Conservation (phyloP, 1,284 basidiomycete genomes). For the Ganoderma sinense region DNA sequence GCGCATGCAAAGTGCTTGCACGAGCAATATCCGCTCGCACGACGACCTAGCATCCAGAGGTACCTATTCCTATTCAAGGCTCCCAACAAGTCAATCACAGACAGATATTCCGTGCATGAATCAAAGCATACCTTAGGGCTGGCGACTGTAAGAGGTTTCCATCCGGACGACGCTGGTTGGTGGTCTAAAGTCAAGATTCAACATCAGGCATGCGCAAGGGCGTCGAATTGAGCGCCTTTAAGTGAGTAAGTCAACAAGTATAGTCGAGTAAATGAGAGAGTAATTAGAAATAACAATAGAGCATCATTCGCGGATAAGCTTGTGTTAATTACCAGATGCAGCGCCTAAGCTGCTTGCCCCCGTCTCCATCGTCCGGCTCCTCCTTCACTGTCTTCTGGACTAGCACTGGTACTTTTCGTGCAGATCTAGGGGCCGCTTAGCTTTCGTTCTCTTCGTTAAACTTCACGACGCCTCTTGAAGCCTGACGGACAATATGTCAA, state of each 20-base stretch:
- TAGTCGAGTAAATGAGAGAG: not conserved
- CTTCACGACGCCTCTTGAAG: not conserved
- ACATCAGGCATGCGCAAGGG: not conserved
- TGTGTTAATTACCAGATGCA: not conserved
- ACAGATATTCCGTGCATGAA: not conserved
- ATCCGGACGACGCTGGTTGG: not conserved
- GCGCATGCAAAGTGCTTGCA: no score
- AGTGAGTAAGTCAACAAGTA: not conserved
- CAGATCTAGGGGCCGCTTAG: not conserved
- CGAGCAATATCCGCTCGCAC: not conserved
- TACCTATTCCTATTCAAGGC: not conserved
- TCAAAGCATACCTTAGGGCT: not conserved
- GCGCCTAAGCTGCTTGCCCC: not conserved
- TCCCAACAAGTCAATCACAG: not conserved
- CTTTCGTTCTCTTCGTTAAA: not conserved
- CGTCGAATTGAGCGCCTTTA: not conserved
- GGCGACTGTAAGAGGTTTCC: not conserved
- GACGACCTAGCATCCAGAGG: not conserved
- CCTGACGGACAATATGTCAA: conserved; percentile 38
- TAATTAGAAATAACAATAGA: not conserved
- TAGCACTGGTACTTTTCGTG: not conserved
- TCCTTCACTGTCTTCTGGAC: no score
- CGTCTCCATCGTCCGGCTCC: not conserved
- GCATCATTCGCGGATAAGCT: not conserved
- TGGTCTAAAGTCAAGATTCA: not conserved